Percentiles rank a stretch among this genome's conserved stretches.
Evolutionary conservation across 2,329 filamentous ascomycete species (phyloP).

Genomic region (Allantophomopsis cytisporea): DNA sequence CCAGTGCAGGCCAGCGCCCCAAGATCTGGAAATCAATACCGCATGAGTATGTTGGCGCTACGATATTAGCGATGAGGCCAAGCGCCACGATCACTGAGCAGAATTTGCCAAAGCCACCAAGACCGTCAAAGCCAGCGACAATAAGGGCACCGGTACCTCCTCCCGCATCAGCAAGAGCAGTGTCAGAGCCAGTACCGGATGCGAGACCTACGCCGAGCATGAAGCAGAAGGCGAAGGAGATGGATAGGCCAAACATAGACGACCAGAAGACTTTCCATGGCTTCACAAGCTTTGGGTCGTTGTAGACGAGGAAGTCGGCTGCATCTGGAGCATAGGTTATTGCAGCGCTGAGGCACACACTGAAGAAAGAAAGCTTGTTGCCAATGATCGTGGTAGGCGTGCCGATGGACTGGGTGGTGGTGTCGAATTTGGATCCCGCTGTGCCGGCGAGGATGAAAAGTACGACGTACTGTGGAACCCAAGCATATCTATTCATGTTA

Average conservation of each 20-base stretch:
- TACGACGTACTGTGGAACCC: constrained; percentile 46
- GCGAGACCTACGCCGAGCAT: constrained; percentile 46
- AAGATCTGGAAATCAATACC: constrained; percentile 54
- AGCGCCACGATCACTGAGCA: constrained; percentile 50
- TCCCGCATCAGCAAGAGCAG: constrained; percentile 38
- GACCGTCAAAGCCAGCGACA: constrained; percentile 40
- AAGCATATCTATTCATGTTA: constrained; percentile 32
- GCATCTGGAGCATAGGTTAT: constrained; percentile 47
- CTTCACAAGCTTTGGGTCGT: constrained; percentile 27
- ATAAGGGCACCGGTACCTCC: constrained; percentile 48
- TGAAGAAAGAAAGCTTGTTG: constrained; percentile 52
- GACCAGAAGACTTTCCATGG: constrained; percentile 34
- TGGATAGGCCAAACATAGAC: constrained; percentile 36
- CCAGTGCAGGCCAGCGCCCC: constrained; percentile 35
- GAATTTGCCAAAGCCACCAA: constrained; percentile 50
- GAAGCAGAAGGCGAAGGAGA: constrained; percentile 44
- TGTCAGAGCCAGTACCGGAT: constrained; percentile 34
- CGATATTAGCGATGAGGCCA: constrained; percentile 48
- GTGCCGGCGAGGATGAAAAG: constrained; percentile 45
- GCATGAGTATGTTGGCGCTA: constrained; percentile 47
- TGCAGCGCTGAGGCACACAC: constrained; percentile 46
- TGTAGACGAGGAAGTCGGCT: constrained; percentile 55
- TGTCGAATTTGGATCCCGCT: constrained; percentile 43
- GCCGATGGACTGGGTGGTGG: constrained; percentile 31
- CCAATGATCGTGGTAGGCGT: constrained; percentile 34